These are phyloP conservation scores for Termitomyces heimii DNA, from an alignment of 768 basidiomycete genomes.

Conservation along the genomic window DNA sequence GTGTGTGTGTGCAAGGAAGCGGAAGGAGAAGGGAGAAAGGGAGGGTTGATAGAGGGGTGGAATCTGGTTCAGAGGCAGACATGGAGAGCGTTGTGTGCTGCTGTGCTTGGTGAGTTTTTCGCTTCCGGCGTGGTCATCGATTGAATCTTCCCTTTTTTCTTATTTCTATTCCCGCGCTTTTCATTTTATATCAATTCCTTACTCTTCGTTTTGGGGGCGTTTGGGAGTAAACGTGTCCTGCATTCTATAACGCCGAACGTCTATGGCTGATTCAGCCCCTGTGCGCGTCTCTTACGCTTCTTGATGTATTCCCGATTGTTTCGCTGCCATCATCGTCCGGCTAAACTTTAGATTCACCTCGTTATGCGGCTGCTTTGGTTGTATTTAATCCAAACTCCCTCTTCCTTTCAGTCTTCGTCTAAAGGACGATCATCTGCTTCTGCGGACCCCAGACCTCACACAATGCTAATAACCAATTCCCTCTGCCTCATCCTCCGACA, in stretches of 20 bases:
- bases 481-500: not conserved
- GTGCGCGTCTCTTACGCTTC: not conserved
- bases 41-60: constrained; percentile 34
- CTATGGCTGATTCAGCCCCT: too few species aligned
- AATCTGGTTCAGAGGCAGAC: constrained; percentile 33
- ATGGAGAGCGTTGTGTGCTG: constrained; percentile 45
- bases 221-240: not conserved
- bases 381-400: not conserved
- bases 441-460: not conserved
- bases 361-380: not conserved
- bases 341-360: not conserved
- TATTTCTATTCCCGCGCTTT: too few species aligned
- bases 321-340: too few species aligned
- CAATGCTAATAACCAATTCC: not conserved
- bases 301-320: not conserved
- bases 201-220: not conserved
- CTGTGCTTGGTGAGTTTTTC: constrained; percentile 30
- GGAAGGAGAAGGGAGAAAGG: constrained; percentile 11
- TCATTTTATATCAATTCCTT: not conserved
- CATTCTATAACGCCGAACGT: not conserved
- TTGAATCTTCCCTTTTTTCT: not conserved
- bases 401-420: not conserved
- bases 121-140: not conserved
- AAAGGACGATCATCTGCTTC: not conserved
- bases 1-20: not conserved